These are phyloP conservation scores for Penicillium nordicum DNA, from an alignment of 2,329 filamentous ascomycete genomes.

Conservation along the genomic window DNA sequence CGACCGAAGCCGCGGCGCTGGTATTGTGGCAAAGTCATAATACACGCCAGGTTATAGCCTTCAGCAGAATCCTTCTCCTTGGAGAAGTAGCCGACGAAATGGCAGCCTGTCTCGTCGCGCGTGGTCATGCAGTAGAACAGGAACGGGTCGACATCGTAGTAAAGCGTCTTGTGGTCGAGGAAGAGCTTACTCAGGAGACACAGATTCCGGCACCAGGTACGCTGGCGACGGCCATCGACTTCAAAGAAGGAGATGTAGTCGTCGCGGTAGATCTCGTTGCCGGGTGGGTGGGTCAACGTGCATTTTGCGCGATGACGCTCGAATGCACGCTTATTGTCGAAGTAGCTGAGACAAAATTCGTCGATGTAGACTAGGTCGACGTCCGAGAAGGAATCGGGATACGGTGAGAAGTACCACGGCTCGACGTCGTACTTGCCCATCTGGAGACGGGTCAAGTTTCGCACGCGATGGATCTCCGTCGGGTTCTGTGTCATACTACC, in stretches of 20 bases:
- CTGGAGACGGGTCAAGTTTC: slow-evolving; percentile 89
- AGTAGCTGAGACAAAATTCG: slow-evolving; percentile 95
- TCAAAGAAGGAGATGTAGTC: slow-evolving; percentile 92
- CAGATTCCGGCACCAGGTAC: slow-evolving; percentile 97
- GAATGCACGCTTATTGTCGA: slow-evolving; percentile 77
- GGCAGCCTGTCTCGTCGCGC: slow-evolving; percentile 85
- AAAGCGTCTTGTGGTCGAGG: slow-evolving; percentile 95
- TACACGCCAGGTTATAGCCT: slow-evolving; percentile 97
- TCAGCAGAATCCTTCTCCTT: slow-evolving; percentile 98
- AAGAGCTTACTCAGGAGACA: slow-evolving; percentile 95
- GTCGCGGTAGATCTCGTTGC: slow-evolving; percentile 96
- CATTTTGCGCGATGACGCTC: slow-evolving; percentile 85
- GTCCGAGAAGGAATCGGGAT: slow-evolving; percentile 82
- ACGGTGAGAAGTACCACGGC: slow-evolving; percentile 98
- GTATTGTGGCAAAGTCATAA: slow-evolving; percentile 91
- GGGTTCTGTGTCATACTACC: slow-evolving; percentile 99
- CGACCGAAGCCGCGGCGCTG: slow-evolving; percentile 92
- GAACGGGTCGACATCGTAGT: slow-evolving; percentile 97
- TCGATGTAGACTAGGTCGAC: slow-evolving; percentile 93
- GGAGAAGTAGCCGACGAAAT: slow-evolving; percentile 98
- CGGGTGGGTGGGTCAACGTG: slow-evolving; percentile 84
- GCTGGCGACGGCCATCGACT: slow-evolving; percentile 93
- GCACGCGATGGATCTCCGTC: slow-evolving; percentile 90
- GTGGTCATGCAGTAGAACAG: slow-evolving; percentile 97
- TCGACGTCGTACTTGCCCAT: slow-evolving; percentile 91